Percentiles rank a stretch among this genome's conserved stretches.
These are phyloP conservation scores for Verbena officinalis DNA, from an alignment of 257 asterid genomes.

Conservation along the genomic window DNA sequence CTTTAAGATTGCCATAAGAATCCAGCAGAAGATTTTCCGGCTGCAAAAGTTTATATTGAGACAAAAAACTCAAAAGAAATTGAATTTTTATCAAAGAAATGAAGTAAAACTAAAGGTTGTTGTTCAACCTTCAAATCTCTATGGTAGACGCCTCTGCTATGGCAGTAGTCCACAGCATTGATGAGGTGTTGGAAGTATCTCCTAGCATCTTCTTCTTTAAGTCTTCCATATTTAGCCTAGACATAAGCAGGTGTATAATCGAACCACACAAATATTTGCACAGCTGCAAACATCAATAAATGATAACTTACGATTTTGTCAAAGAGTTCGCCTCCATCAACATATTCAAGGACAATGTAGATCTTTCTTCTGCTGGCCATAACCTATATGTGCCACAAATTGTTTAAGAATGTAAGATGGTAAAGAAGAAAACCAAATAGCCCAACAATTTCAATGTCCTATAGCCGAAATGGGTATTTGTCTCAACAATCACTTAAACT, in stretches of 20 bases:
- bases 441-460: background rate
- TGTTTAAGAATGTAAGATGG: background rate
- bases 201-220: constrained; percentile 70
- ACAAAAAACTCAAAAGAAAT: no score
- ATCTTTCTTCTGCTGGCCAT: constrained; percentile 87
- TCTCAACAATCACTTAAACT: background rate
- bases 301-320: constrained; percentile 69
- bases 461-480: background rate
- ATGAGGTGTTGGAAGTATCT: constrained; percentile 80
- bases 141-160: constrained; percentile 84
- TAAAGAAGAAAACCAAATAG: background rate
- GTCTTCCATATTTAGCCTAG: constrained; percentile 73
- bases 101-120: background rate
- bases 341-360: constrained; percentile 78
- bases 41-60: constrained; percentile 44
- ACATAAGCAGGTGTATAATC: background rate
- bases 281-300: background rate
- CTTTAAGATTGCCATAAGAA: constrained; percentile 64
- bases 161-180: constrained; percentile 90
- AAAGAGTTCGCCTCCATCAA: constrained; percentile 84
- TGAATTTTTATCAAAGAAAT: no score
- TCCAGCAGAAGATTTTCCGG: constrained; percentile 86
- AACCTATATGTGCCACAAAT: constrained; percentile 44
- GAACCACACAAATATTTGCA: background rate
- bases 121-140: constrained; percentile 74